Evolutionary conservation across 768 basidiomycete species (phyloP), one percentile per base, ranked within the genome.

Genomic region (Sarcomyxa edulis): DNA sequence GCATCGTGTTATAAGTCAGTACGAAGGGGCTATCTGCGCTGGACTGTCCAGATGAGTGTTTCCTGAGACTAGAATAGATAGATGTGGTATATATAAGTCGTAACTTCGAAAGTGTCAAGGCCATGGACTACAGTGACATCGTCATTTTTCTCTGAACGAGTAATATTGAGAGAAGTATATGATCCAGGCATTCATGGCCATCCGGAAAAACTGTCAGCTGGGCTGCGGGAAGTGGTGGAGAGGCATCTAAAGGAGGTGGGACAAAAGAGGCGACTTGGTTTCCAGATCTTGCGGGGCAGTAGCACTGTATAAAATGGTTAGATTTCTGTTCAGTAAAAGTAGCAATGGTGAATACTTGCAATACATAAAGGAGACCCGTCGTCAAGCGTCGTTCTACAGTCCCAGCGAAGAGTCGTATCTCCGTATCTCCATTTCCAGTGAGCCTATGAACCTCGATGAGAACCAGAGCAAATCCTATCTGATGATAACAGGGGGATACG

Each of bases 301-400:
- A 60, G 45, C 67, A 67, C 61, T 61, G 33, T 12, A 29, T 14
- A 19, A 19, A 14, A n/a, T n/a, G 2, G 8, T 5, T 15, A 36
- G 35, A 19, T 21, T 26, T 40, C 28, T 32, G 35, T 10, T 35
- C 15, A 24, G 9, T 26, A 37, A 39, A 25, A 37, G n/a, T 22
- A n/a, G 19, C 16, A 19, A 19, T 31, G 23, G 18, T 31, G 32
- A 18, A 26, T 4, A 60, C 68, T 32, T 34, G 69, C 68, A 37
- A 74, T 63, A 49, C 69, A 72, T 62, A 69, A 60, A 0, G 67
- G 66, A 0, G 66, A 69, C 12, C 72, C 71, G 37, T 74, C 69
- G 22, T 69, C 67, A 2, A 71, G 55, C 1, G 54, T 60, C 2
- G 56, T 55, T 0, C 66, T 61, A 47, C 69, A 72, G 42, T 74